phyloP scores from a whole-genome alignment of 164 flowering plant species.

The Warburgia ugandensis region DNA sequence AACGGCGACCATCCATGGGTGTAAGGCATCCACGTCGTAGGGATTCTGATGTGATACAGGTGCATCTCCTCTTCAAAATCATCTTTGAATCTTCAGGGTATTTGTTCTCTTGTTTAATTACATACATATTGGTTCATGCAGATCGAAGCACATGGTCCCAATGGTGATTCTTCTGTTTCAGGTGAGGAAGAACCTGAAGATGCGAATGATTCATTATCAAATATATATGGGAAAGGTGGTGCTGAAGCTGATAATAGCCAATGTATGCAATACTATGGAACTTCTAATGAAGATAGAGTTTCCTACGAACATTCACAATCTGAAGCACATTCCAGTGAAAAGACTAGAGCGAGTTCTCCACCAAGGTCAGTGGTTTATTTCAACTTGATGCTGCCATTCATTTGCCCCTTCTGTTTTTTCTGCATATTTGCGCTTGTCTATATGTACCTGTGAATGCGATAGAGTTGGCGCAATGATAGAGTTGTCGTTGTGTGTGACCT shows the following conservation, averaged over 20 bases:
- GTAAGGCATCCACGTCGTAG: constrained; percentile 27
- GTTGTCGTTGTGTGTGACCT: no score
- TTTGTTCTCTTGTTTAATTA: not conserved
- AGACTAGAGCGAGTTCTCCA: not conserved
- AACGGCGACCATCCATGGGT: constrained; percentile 48
- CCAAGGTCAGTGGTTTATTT: no score
- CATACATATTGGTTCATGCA: constrained; percentile 19
- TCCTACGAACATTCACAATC: no score
- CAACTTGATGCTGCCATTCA: not conserved
- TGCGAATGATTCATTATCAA: constrained; percentile 2
- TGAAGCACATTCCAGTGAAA: not conserved
- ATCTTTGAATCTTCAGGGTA: not conserved
- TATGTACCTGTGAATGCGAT: not conserved
- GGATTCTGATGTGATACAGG: constrained; percentile 71
- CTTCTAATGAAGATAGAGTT: not conserved
- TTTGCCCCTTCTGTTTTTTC: not conserved
- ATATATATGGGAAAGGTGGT: constrained; percentile 16
- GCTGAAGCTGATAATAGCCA: constrained; percentile 11
- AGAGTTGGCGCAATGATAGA: no score
- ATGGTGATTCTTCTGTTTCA: constrained; percentile 20
- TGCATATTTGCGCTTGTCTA: not conserved
- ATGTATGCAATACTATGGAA: constrained; percentile 6
- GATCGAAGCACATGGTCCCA: constrained; percentile 38
- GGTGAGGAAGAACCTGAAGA: constrained; percentile 16
- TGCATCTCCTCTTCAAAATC: constrained; percentile 4